phyloP scores from a whole-genome alignment of 2,329 filamentous ascomycete genomes.

The Cercospora zeina region DNA sequence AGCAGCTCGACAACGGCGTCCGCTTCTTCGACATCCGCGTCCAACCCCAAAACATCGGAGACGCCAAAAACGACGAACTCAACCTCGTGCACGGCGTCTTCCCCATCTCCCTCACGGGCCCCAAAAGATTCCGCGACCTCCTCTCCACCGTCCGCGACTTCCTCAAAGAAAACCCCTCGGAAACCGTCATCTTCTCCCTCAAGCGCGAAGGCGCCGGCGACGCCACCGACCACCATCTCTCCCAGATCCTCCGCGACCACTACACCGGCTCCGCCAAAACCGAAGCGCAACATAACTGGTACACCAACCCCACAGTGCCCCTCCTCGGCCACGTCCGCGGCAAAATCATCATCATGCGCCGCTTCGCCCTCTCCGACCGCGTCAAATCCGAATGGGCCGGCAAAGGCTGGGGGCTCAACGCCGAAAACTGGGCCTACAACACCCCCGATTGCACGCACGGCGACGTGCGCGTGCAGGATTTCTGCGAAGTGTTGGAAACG shows the following conservation, averaged over 20 bases:
- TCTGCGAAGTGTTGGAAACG: conserved; percentile 80
- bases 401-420: conserved; percentile 60
- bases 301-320: conserved; percentile 73
- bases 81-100: conserved; percentile 88
- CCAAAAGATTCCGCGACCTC: conserved; percentile 74
- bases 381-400: conserved; percentile 56
- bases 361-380: conserved; percentile 64
- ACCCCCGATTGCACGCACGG: conserved; percentile 74
- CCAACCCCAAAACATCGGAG: conserved; percentile 60
- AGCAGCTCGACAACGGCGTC: conserved; percentile 85
- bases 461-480: conserved; percentile 84
- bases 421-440: conserved; percentile 79
- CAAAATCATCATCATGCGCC: conserved; percentile 78
- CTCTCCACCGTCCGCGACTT: conserved; percentile 68
- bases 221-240: conserved; percentile 76
- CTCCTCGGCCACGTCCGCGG: conserved; percentile 76
- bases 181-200: conserved; percentile 80
- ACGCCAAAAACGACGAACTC: conserved; percentile 62
- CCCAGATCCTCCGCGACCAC: conserved; percentile 68
- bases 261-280: conserved; percentile 62
- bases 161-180: conserved; percentile 72
- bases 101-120: conserved; percentile 78
- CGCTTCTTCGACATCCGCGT: conserved; percentile 93
- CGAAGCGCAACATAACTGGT: conserved; percentile 62
- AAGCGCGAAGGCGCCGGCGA: conserved; percentile 88